Conservation (phyloP, 2,329 filamentous ascomycete species). For the Arthroderma sp. region DNA sequence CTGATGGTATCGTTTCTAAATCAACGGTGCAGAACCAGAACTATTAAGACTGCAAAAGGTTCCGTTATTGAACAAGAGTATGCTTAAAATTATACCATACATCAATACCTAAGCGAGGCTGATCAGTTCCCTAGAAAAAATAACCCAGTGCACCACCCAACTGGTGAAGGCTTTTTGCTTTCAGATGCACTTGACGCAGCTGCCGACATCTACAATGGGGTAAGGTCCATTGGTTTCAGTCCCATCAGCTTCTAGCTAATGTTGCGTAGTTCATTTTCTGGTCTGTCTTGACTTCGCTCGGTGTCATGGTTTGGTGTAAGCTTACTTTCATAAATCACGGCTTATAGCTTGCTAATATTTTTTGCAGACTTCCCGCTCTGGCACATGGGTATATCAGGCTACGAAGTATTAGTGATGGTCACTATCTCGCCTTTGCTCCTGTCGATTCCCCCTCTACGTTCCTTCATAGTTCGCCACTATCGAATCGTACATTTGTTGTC, state of each 20-base stretch:
- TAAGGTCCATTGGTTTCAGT: constrained; percentile 32
- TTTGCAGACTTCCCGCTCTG: constrained; percentile 76
- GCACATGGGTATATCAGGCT: constrained; percentile 98
- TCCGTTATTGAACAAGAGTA: constrained; percentile 59
- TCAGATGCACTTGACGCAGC: constrained; percentile 62
- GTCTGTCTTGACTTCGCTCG: constrained; percentile 83
- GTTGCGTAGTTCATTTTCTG: constrained; percentile 70
- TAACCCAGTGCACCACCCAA: constrained; percentile 56
- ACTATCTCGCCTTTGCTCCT: constrained; percentile 72
- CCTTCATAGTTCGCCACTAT: constrained; percentile 53
- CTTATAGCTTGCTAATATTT: constrained; percentile 13
- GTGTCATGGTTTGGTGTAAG: constrained; percentile 86
- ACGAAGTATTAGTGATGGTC: constrained; percentile 76
- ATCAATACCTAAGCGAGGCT: background rate
- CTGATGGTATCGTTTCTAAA: constrained; percentile 25
- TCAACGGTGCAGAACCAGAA: constrained; percentile 26
- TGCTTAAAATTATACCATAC: constrained; percentile 20
- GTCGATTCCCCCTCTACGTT: constrained; percentile 54
- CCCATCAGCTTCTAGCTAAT: constrained; percentile 14
- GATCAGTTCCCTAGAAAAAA: constrained; percentile 49
- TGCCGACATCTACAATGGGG: constrained; percentile 84
- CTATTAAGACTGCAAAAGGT: constrained; percentile 35
- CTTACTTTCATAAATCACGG: constrained; percentile 12
- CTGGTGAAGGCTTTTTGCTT: constrained; percentile 60
- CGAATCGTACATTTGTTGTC: constrained; percentile 63